phyloP scores from a whole-genome alignment of 768 basidiomycete genomes.

The Podaxis sp. region DNA sequence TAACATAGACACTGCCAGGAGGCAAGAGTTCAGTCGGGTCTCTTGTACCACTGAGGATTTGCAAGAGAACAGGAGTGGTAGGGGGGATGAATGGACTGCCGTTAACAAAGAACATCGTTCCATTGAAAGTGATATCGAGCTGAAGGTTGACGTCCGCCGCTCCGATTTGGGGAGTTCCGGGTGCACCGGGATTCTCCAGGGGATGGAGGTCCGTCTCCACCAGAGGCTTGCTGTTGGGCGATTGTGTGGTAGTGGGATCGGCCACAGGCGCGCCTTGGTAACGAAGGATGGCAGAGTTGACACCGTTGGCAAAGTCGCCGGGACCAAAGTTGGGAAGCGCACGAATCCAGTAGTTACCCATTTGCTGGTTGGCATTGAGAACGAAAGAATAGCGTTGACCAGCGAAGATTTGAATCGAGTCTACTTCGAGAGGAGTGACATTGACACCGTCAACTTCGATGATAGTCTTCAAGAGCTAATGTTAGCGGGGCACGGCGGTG shows the following conservation, averaged over 20 bases:
- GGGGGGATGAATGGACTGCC: constrained; percentile 28
- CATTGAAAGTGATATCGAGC: constrained; percentile 25
- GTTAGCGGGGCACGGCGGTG: neutral
- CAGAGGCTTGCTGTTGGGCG: constrained; percentile 25
- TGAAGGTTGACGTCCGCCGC: constrained; percentile 40
- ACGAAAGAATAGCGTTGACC: constrained; percentile 49
- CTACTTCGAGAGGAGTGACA: constrained; percentile 35
- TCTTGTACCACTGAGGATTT: constrained; percentile 42
- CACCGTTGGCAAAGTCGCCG: constrained; percentile 29
- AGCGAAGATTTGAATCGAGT: constrained; percentile 31
- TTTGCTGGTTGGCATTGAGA: constrained; percentile 33
- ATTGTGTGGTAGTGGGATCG: constrained; percentile 39
- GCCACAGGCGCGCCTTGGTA: constrained; percentile 40
- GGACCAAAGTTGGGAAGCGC: constrained; percentile 32
- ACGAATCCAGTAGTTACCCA: constrained; percentile 47
- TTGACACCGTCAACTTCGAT: constrained; percentile 42
- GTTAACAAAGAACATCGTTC: constrained; percentile 26
- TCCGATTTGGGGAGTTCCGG: constrained; percentile 37
- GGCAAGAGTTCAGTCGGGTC: constrained; percentile 35
- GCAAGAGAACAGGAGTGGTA: constrained; percentile 42
- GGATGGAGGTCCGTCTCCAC: constrained; percentile 38
- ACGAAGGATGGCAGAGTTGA: constrained; percentile 56
- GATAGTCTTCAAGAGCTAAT: constrained; percentile 27
- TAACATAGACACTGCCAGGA: constrained; percentile 35
- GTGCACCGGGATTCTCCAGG: constrained; percentile 27